Base-by-base conservation (phyloP, 1,139 yeast species). In the Entelexis paramagnoliae region DNA sequence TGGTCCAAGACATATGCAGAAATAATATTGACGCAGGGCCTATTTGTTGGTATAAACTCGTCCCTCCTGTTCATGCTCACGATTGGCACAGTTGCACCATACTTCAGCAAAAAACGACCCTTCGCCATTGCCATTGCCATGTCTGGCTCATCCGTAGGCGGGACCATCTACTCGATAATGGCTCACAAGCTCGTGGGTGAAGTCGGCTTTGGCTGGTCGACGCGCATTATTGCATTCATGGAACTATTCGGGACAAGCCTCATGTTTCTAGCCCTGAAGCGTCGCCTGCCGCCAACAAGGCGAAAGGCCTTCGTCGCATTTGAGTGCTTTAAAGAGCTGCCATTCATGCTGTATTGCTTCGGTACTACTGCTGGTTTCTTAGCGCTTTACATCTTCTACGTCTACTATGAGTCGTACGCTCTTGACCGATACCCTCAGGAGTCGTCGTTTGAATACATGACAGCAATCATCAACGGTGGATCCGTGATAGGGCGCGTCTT, bases 141-240 rank as follows among this genome's bases (percentile, higher is more conserved):
- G 0, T 74, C 79, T 1, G 85, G 86, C 0, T 73, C 83, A 1
- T 80, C 83, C 8, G 65, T 74, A 5, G 87, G 85, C 1, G 87
- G 87, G 1, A 72, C 81, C 16, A 69, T 72, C 30, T 75, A 75
- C 70, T 77, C 78, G 1, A 66, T 73, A 52, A 69, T 68, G 3
- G 64, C 72, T n/a, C 64, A 70, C 29, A 60, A 62, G 8, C 59
- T 75, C 33, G 63, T 68, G 44, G 53, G 59, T 28, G 58, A 65
- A 46, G 67, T 78, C 61, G 83, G 83, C 53, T 62, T 72, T 65
- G 66, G 67, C 59, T 68, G 85, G 74, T 72, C 78, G 1, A 78
- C 77, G 59, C 64, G 79, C 34, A 67, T 72, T 9, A 64, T 74
- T 28, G 78, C 75, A 1, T 74, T 75, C 54, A 63, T 73, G 52